Percentiles rank a stretch among this genome's conserved stretches.
Evolutionary conservation across 1,284 basidiomycete species (phyloP).

Genomic region (Meira nashicola): DNA sequence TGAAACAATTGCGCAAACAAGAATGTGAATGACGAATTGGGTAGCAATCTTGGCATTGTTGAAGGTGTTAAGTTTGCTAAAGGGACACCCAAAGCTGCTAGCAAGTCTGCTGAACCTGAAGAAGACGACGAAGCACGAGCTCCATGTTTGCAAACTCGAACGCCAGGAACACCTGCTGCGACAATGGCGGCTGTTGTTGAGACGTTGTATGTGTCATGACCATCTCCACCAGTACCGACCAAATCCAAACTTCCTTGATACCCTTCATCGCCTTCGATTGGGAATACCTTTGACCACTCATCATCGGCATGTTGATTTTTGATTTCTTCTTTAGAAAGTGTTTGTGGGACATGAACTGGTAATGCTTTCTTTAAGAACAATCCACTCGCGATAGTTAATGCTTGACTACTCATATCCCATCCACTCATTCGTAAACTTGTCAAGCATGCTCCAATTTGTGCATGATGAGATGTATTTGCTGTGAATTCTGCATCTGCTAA

Average conservation of each 20-base stretch:
- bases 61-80: slow-evolving; percentile 65
- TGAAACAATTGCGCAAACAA: slow-evolving; percentile 92
- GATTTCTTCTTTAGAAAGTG: background rate
- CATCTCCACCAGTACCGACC: slow-evolving; percentile 86
- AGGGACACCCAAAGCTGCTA: slow-evolving; percentile 78
- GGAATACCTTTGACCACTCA: slow-evolving; percentile 16
- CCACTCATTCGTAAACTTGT: slow-evolving; percentile 44
- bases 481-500: slow-evolving; percentile 48
- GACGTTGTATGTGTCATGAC: slow-evolving; percentile 94
- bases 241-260: slow-evolving; percentile 46
- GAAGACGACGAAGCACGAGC: slow-evolving; percentile 87
- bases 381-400: slow-evolving; percentile 35
- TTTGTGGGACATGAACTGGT: slow-evolving; percentile 18
- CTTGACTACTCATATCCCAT: slow-evolving; percentile 33
- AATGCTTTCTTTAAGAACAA: slow-evolving; percentile 36
- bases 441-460: slow-evolving; percentile 44
- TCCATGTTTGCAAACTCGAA: slow-evolving; percentile 93
- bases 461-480: slow-evolving; percentile 35
- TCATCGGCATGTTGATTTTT: background rate
- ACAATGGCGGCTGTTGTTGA: slow-evolving; percentile 92
- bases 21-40: slow-evolving; percentile 70
- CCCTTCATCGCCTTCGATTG: slow-evolving; percentile 2
- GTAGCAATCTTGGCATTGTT: slow-evolving; percentile 26
- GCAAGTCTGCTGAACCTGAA: slow-evolving; percentile 87
- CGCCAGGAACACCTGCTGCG: slow-evolving; percentile 80